These are phyloP conservation scores for Fusarium buxicola DNA, from an alignment of 2,329 filamentous ascomycete species.

Conservation along the genomic window DNA sequence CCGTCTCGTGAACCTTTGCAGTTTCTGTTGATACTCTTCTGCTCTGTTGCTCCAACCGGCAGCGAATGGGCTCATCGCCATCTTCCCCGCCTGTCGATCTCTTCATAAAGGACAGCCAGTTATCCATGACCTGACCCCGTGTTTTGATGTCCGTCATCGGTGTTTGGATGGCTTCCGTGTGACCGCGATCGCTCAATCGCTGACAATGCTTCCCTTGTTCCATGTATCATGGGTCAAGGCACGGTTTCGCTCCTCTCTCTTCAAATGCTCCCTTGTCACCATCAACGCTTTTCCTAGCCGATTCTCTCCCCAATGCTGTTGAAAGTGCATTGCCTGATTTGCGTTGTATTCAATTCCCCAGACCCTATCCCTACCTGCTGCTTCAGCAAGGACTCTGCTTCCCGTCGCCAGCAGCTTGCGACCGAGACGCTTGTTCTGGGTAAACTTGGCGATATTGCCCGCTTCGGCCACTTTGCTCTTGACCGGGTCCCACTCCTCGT, in stretches of 20 bases:
- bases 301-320: conserved; percentile 48
- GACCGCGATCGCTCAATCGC: conserved; percentile 11
- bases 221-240: neutral
- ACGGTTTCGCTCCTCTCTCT: conserved; percentile 7
- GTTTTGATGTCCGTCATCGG: conserved; percentile 14
- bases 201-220: conserved; percentile 1
- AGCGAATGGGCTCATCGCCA: conserved; percentile 15
- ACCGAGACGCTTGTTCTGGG: conserved; percentile 45
- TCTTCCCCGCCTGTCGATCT: conserved; percentile 38
- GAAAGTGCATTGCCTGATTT: conserved; percentile 45
- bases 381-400: conserved; percentile 48
- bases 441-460: conserved; percentile 51
- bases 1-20: conserved; percentile 23
- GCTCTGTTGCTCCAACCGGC: neutral
- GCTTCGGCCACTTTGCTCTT: conserved; percentile 48
- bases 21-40: neutral
- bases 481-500: conserved; percentile 47
- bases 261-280: conserved; percentile 38
- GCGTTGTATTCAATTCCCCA: conserved; percentile 52
- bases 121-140: conserved; percentile 17
- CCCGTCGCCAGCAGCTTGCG: conserved; percentile 48
- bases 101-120: conserved; percentile 18
- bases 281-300: conserved; percentile 49
- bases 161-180: conserved; percentile 21
- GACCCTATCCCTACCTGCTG: conserved; percentile 46